Evolutionary conservation across 768 basidiomycete genomes (phyloP).

Genomic region (Suillus bovinus): DNA sequence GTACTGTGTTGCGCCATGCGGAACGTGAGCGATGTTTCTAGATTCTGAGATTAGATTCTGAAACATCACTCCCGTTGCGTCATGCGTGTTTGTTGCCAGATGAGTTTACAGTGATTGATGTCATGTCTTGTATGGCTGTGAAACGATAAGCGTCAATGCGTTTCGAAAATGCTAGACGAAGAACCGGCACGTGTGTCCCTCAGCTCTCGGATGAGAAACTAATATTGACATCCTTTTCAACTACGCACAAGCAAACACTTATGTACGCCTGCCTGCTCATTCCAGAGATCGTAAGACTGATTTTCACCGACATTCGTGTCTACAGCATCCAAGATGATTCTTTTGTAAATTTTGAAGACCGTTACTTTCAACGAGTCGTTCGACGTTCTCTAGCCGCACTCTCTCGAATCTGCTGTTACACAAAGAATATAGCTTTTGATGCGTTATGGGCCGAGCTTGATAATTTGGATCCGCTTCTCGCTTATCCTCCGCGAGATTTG

Average conservation of each 20-base stretch:
- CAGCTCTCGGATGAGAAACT: no score
- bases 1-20: not conserved
- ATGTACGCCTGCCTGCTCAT: not conserved
- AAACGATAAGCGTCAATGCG: not conserved
- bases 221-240: no score
- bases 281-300: not conserved
- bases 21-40: slow-evolving; percentile 1
- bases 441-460: not conserved
- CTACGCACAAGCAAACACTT: not conserved
- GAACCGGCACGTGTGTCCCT: no score
- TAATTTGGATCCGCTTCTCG: not conserved
- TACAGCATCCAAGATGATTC: not conserved
- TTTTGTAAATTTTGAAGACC: not conserved
- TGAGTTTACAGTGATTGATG: not conserved
- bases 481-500: not conserved
- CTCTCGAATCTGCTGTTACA: not conserved
- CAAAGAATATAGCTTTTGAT: not conserved
- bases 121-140: not conserved
- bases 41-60: not conserved
- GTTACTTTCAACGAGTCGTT: not conserved
- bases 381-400: not conserved
- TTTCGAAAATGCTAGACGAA: not conserved
- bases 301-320: not conserved
- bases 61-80: not conserved
- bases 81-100: not conserved